Base-by-base conservation (phyloP, 441 rosid species). In the Dalechampia spathulata region DNA sequence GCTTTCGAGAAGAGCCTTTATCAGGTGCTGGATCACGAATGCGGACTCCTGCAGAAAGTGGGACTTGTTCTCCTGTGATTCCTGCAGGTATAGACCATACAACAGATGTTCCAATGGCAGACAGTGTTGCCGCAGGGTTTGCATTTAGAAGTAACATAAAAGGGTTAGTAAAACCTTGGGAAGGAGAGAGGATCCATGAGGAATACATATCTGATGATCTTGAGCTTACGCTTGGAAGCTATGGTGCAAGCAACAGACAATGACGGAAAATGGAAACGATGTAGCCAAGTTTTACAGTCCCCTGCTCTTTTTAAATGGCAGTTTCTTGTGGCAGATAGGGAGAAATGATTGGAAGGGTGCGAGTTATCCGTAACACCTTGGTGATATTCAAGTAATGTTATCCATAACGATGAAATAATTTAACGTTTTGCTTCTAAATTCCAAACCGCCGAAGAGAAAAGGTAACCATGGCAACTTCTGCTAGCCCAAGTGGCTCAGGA, bases 31-130 rank as follows among this genome's bases (percentile, higher is more conserved):
- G 85, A 8, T 84, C 97, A 11, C 78, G 87, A 57, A 83, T 90
- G 87, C 83, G 96, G 96, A 86, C 96, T 61, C 97, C 97, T 1
- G 96, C 94, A 39, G 94, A 83, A 60, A 90, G 97, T 49, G 94
- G 96, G 43, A 83, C 87, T 28, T 87, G 97, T 68, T 90, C 97
- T 50, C 97, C 97, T 1, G 91, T 86, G 36, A 48, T 90, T 44
- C 79, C 88, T 58, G 82, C 92, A 2, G 87, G 90, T 21, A 40
- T 73, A 34, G 97, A 90, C 73, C 81, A 76, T 49, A 72, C 69
- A 5, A 69, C 89, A 23, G 97, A 90, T 75, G 77, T 90, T 25
- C 90, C 87, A 28, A 90, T 90, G 97, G 55, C 79, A 15, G 97
- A 90, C 52, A 73, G 75, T 20, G 74, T 83, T 63, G 84, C 91